A percentile compares a stretch with the other conserved stretches of the same genome.
Conservation (phyloP, 331 rosid genomes). For the Dryas integrifolia region DNA sequence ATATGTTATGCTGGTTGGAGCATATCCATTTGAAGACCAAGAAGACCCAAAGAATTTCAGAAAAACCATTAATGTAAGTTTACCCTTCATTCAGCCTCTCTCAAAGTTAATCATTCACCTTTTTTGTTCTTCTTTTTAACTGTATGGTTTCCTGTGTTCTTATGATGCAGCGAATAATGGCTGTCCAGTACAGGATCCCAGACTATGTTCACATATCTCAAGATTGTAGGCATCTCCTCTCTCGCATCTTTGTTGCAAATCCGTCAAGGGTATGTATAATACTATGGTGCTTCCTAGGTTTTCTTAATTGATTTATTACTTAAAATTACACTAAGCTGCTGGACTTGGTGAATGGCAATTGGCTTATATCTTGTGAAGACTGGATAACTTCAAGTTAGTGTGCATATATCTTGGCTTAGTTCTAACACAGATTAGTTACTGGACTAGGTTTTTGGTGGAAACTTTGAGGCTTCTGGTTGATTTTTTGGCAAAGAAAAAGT, state of each 20-base stretch:
- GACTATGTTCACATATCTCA: constrained; percentile 87
- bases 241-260: constrained; percentile 76
- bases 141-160: constrained; percentile 23
- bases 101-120: not conserved
- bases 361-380: not conserved
- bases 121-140: constrained; percentile 5
- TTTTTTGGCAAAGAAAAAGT: not conserved
- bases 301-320: not conserved
- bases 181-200: constrained; percentile 85
- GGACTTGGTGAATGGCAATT: not conserved
- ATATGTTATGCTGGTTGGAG: constrained; percentile 95
- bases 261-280: constrained; percentile 53
- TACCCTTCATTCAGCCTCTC: not conserved
- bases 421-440: not conserved
- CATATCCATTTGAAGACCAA: constrained; percentile 93
- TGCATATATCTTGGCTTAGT: not conserved
- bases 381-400: not conserved
- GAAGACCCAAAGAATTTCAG: constrained; percentile 86
- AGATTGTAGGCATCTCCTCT: constrained; percentile 76
- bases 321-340: not conserved
- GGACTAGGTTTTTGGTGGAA: not conserved
- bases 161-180: constrained; percentile 73
- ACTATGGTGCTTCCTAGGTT: not conserved
- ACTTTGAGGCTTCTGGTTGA: not conserved
- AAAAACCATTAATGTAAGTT: constrained; percentile 74